Percentiles rank a stretch among this genome's conserved stretches.
Conservation (phyloP, 1,284 basidiomycete species). For the Tylopilus orsonianus region DNA sequence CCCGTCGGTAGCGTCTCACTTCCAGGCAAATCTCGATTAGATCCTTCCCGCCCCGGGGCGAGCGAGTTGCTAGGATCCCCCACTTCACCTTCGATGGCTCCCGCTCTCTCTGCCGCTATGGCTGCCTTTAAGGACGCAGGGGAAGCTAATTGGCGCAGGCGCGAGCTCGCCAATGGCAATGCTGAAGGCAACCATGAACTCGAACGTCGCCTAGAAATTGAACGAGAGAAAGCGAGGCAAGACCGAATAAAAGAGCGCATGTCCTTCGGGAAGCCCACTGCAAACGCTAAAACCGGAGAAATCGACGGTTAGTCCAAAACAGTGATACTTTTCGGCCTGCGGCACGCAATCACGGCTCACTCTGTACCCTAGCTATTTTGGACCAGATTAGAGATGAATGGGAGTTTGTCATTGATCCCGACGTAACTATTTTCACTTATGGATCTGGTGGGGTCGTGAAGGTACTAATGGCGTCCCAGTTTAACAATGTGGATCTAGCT, state of each 20-base stretch:
- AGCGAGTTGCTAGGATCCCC: slow-evolving; percentile 32
- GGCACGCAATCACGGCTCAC: slow-evolving; percentile 1
- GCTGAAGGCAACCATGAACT: slow-evolving; percentile 49
- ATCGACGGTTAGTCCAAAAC: slow-evolving; percentile 63
- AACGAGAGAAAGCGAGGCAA: slow-evolving; percentile 59
- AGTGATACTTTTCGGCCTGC: background rate
- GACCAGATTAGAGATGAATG: slow-evolving; percentile 86
- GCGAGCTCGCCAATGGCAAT: slow-evolving; percentile 53
- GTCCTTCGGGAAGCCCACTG: slow-evolving; percentile 53
- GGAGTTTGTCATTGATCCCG: slow-evolving; percentile 84
- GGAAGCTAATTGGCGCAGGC: slow-evolving; percentile 43
- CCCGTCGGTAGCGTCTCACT: slow-evolving; percentile 31
- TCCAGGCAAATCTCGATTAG: slow-evolving; percentile 32
- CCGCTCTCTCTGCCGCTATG: slow-evolving; percentile 52
- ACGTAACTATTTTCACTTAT: slow-evolving; percentile 50
- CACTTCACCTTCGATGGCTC: slow-evolving; percentile 41
- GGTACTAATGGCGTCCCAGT: slow-evolving; percentile 45
- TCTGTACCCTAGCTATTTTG: slow-evolving; percentile 61
- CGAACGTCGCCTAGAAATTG: slow-evolving; percentile 56
- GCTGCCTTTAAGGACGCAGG: slow-evolving; percentile 70
- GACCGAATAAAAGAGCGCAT: slow-evolving; percentile 65
- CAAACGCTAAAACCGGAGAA: slow-evolving; percentile 62
- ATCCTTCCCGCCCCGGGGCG: slow-evolving; percentile 36
- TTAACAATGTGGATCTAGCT: slow-evolving; percentile 90
- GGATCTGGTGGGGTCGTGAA: background rate